These are phyloP conservation scores for Chenopodium album DNA, from an alignment of 148 eudicot genomes.

Conservation along the genomic window DNA sequence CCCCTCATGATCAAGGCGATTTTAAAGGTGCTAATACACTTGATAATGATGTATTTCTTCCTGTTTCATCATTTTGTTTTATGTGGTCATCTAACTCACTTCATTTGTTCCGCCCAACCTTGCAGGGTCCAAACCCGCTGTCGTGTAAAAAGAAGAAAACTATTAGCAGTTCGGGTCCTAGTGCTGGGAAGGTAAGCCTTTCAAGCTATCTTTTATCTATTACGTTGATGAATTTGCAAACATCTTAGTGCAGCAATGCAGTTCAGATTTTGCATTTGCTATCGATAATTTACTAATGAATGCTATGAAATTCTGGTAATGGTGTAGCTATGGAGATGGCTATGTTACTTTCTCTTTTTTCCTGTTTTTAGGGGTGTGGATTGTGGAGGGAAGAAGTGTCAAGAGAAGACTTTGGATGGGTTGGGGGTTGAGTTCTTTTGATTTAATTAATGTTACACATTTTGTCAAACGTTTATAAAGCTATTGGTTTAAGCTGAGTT, in stretches of 20 bases:
- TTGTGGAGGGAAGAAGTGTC: too few species aligned
- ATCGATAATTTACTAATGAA: neutral
- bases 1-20: neutral
- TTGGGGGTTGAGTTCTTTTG: too few species aligned
- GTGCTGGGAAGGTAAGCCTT: conserved; percentile 39
- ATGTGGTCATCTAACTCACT: neutral
- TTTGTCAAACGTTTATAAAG: neutral
- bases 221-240: neutral
- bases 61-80: neutral
- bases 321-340: neutral
- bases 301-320: neutral
- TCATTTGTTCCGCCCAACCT: conserved; percentile 1
- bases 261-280: neutral
- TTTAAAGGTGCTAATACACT: neutral
- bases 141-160: conserved; percentile 80
- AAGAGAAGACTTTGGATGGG: too few species aligned
- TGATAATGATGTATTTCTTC: neutral
- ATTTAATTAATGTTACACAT: neutral
- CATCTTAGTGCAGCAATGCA: neutral
- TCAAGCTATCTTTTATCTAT: neutral
- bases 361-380: neutral
- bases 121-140: conserved; percentile 94
- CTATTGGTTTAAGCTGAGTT: neutral
- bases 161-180: conserved; percentile 29
- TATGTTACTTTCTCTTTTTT: neutral